phyloP scores from a whole-genome alignment of 306 rosid species.

The Hippophae gyantsensis region DNA sequence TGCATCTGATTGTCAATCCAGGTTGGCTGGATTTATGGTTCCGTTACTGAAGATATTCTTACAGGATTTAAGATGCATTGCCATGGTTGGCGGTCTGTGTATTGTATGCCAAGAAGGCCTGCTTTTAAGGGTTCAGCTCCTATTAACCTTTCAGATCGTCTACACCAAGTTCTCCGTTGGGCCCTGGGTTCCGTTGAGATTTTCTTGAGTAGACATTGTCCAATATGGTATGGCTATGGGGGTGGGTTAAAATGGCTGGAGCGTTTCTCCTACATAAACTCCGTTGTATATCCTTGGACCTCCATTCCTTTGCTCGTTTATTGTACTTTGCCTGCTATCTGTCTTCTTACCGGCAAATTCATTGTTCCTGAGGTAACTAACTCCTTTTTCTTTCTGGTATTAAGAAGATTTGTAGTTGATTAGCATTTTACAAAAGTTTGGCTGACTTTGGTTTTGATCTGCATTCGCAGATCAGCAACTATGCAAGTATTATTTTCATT shows the following conservation, averaged over 20 bases:
- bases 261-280: slow-evolving; percentile 79
- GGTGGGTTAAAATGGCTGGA: slow-evolving; percentile 80
- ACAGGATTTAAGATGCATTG: slow-evolving; percentile 99
- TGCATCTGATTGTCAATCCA: slow-evolving; percentile 24
- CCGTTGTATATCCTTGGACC: slow-evolving; percentile 88
- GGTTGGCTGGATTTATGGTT: slow-evolving; percentile 99
- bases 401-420: no score
- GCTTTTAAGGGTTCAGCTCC: slow-evolving; percentile 99
- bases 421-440: no score
- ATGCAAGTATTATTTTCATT: slow-evolving; percentile 82
- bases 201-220: slow-evolving; percentile 87
- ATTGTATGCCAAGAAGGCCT: slow-evolving; percentile 79
- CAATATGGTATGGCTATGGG: slow-evolving; percentile 93
- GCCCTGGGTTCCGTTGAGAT: slow-evolving; percentile 97
- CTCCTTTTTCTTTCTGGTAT: not conserved
- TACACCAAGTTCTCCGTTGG: slow-evolving; percentile 96
- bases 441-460: slow-evolving; percentile 2
- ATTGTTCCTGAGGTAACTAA: slow-evolving; percentile 85
- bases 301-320: slow-evolving; percentile 82
- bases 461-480: slow-evolving; percentile 78
- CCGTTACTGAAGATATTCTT: slow-evolving; percentile 96
- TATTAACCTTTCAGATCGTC: slow-evolving; percentile 87
- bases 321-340: slow-evolving; percentile 89
- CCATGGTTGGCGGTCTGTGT: slow-evolving; percentile 98
- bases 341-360: slow-evolving; percentile 85